Percentiles rank a stretch among this genome's conserved stretches.
These are phyloP conservation scores for Ceriops zippeliana DNA, from an alignment of 345 rosid species.

Conservation along the genomic window DNA sequence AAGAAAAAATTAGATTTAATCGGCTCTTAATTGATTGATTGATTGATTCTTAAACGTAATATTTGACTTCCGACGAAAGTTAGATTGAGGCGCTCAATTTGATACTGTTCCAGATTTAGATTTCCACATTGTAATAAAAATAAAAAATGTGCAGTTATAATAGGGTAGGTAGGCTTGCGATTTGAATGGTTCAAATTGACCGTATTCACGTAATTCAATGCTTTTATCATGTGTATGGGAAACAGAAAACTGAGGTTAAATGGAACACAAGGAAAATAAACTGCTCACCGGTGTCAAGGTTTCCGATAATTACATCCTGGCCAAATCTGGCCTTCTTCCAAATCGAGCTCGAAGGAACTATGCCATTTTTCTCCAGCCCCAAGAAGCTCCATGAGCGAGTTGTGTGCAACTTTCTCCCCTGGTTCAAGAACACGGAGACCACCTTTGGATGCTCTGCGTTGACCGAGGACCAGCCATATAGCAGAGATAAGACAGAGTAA, in stretches of 20 bases:
- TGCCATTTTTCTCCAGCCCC: constrained; percentile 25
- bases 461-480: neutral
- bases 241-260: no score
- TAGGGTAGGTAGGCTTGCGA: no score
- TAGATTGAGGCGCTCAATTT: no score
- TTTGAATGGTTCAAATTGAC: no score
- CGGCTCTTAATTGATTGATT: neutral
- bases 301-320: constrained; percentile 42
- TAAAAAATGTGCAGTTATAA: no score
- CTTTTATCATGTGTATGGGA: no score
- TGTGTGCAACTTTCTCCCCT: constrained; percentile 46
- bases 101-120: no score
- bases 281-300: constrained; percentile 38
- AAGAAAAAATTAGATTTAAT: neutral
- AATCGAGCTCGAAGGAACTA: constrained; percentile 20
- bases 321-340: constrained; percentile 41
- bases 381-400: constrained; percentile 70
- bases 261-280: neutral
- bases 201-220: no score
- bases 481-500: neutral
- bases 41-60: neutral
- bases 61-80: no score
- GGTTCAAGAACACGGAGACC: constrained; percentile 52
- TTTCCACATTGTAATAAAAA: no score
- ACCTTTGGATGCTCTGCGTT: constrained; percentile 56